phyloP scores from a whole-genome alignment of 2,329 filamentous ascomycete genomes.

The Aureobasidium sp. region DNA sequence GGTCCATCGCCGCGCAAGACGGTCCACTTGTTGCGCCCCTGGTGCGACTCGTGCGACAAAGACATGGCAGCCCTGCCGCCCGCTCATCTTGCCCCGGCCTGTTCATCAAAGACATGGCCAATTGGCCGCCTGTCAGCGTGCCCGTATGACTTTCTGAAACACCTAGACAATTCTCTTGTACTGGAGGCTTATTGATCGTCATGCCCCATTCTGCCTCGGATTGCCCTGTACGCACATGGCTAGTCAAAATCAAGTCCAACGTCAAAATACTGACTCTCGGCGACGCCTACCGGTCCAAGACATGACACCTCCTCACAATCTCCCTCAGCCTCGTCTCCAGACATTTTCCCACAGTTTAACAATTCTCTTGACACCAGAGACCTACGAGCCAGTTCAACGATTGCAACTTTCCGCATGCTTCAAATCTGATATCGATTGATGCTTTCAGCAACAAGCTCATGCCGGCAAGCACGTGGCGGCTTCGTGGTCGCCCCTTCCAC shows the following conservation, averaged over 20 bases:
- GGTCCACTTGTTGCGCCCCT: not conserved
- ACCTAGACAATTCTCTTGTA: not conserved
- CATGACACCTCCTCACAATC: no score
- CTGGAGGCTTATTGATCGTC: not conserved
- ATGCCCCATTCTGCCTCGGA: not conserved
- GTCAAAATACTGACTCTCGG: no score
- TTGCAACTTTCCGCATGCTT: not conserved
- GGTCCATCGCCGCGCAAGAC: not conserved
- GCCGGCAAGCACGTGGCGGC: not conserved
- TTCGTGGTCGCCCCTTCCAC: not conserved
- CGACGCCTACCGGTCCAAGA: no score
- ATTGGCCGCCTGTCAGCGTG: constrained; percentile 1
- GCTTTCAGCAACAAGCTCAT: no score
- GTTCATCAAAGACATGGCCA: not conserved
- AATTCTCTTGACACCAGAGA: not conserved
- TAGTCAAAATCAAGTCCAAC: no score
- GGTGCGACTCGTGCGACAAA: not conserved
- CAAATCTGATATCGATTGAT: no score
- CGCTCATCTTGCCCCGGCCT: not conserved
- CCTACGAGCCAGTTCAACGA: not conserved
- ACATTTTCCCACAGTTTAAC: no score
- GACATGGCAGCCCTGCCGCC: not conserved
- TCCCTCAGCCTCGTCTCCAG: no score
- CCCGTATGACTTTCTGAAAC: not conserved
- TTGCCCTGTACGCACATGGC: no score